A percentile compares a stretch with the other conserved stretches of the same genome.
Evolutionary conservation across 2,329 filamentous ascomycete genomes (phyloP).

Genomic region (Paraconiothyrium sp.): DNA sequence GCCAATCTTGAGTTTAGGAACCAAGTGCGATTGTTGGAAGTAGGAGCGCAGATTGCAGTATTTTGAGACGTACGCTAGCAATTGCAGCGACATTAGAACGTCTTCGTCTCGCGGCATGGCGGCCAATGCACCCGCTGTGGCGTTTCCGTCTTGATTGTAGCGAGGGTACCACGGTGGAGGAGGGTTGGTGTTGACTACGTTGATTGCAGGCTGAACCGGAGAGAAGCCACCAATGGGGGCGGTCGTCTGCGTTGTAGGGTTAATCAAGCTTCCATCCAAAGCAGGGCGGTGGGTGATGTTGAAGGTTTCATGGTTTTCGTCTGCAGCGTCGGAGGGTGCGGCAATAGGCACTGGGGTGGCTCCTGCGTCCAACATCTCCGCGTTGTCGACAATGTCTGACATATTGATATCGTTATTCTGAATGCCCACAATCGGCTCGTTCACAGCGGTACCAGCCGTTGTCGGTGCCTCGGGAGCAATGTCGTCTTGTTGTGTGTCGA

Average conservation of each 20-base stretch:
- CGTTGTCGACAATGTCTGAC: conserved; percentile 84
- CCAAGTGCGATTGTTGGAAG: conserved; percentile 93
- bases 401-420: conserved; percentile 84
- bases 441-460: conserved; percentile 73
- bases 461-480: conserved; percentile 80
- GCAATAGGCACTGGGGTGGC: conserved; percentile 77
- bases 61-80: conserved; percentile 97
- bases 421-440: conserved; percentile 79
- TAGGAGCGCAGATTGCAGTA: conserved; percentile 96
- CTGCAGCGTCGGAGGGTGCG: conserved; percentile 84
- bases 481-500: conserved; percentile 83
- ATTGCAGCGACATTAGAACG: conserved; percentile 95
- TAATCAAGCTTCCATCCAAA: conserved; percentile 85
- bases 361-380: conserved; percentile 76
- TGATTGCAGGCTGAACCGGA: conserved; percentile 72
- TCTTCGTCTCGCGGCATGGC: conserved; percentile 97
- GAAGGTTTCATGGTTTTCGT: conserved; percentile 78
- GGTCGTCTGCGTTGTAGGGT: conserved; percentile 72
- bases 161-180: conserved; percentile 82
- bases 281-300: conserved; percentile 89
- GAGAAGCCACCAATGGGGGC: conserved; percentile 75
- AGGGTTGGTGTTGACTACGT: conserved; percentile 75
- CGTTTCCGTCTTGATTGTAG: conserved; percentile 79
- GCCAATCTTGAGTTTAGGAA: conserved; percentile 89
- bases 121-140: conserved; percentile 75